phyloP scores from a whole-genome alignment of 225 moss, liverwort and hornwort genomes.

The Takakia lepidozioides region DNA sequence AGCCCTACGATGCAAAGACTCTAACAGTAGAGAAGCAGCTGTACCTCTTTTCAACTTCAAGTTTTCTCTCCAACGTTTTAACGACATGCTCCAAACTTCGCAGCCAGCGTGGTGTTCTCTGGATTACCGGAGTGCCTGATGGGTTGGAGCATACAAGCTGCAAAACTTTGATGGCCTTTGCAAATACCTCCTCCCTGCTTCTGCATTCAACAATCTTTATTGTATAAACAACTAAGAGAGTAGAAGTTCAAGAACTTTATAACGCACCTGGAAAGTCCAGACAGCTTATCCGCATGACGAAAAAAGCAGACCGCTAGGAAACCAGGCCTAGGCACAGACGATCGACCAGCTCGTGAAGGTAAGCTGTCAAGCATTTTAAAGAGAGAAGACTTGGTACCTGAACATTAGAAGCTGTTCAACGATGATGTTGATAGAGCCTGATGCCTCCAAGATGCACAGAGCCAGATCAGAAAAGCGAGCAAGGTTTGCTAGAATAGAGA shows the following conservation, averaged over 20 bases:
- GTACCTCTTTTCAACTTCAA: slow-evolving; percentile 68
- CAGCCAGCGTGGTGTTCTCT: slow-evolving; percentile 32
- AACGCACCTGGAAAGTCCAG: too few species aligned
- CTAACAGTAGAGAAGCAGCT: too few species aligned
- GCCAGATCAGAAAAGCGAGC: slow-evolving; percentile 51
- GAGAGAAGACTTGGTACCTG: too few species aligned
- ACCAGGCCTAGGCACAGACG: too few species aligned
- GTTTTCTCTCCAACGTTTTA: slow-evolving; percentile 46
- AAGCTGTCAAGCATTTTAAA: too few species aligned
- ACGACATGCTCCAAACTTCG: slow-evolving; percentile 61
- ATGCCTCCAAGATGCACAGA: slow-evolving; percentile 37
- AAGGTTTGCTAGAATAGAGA: slow-evolving; percentile 67
- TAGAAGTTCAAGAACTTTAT: too few species aligned
- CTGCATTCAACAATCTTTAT: too few species aligned
- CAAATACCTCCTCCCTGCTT: slow-evolving; percentile 63
- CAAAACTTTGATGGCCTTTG: slow-evolving; percentile 47
- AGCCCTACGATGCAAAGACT: too few species aligned
- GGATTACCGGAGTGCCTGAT: slow-evolving; percentile 42
- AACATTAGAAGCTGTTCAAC: slow-evolving; percentile 64
- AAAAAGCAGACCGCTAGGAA: too few species aligned
- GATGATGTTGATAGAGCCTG: slow-evolving; percentile 54
- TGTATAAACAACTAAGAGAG: too few species aligned
- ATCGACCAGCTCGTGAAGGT: too few species aligned
- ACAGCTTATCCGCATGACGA: too few species aligned
- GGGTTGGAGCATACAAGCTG: slow-evolving; percentile 56